Evolutionary conservation across 2,329 filamentous ascomycete genomes (phyloP), one percentile per base, ranked within the genome.

Genomic region (Neoascochyta sp.): DNA sequence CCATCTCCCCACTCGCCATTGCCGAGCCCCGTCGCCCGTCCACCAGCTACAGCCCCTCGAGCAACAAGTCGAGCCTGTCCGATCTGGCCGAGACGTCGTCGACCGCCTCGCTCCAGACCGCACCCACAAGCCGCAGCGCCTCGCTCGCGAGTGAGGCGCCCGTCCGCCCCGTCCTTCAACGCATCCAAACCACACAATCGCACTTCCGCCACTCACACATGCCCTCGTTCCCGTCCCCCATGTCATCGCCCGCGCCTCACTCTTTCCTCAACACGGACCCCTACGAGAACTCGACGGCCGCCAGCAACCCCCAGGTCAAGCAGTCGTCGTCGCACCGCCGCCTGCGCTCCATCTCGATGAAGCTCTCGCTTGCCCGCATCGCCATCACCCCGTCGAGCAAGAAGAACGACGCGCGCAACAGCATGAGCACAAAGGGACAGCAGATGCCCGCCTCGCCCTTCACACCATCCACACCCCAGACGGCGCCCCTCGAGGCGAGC

Each of bases 251-350:
- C 7, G 53, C 38, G 10, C 36, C 54, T 3, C 56, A 60, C 15
- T 45, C 58, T n/a, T 64, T 64, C 41, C 54, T 64, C 24, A 59
- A 45, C 31, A 60, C 57, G 7, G 61, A 64, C 27, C 61, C 61
- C 7, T 64, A 58, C 37, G 61, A 58, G 17, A 60, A 43, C 29
- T 41, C 52, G 3, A 55, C 40, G 10, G 50, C 44, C 8, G 47
- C 41, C 22, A 47, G 54, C 2, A 45, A 54, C 5, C 59, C 57
- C 5, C 57, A 58, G 12, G 54, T 59, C 27, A 54, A 56, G 43
- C 51, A 60, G 32, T 40, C 47, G 6, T 47, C 48, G n/a, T 41
- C 60, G 3, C 60, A 64, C 46, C 53, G 45, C 32, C 60, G 61
- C 3, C 43, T 64, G 13, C 52, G 61, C 7, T 60, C 54, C 20